These are phyloP conservation scores for Penicillium paradoxum DNA, from an alignment of 495 filamentous ascomycete genomes.

Conservation along the genomic window DNA sequence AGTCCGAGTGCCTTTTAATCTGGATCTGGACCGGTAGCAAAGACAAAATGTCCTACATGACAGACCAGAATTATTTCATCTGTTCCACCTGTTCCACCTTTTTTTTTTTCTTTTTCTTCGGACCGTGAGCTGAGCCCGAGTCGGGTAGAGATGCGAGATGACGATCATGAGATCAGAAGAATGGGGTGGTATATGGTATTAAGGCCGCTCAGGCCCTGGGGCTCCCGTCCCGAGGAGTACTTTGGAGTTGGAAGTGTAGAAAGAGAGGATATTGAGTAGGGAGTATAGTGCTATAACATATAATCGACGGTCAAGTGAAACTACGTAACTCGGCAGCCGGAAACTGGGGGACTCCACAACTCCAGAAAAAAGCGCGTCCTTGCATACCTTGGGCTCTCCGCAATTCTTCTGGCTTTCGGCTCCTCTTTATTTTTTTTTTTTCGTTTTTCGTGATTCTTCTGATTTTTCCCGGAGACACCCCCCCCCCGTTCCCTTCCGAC, in stretches of 20 bases:
- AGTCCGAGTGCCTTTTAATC: slow-evolving; percentile 3
- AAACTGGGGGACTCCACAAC: slow-evolving; percentile 21
- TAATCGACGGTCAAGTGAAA: too few relatives aligned
- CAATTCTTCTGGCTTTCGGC: slow-evolving; percentile 19
- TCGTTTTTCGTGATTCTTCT: slow-evolving; percentile 1
- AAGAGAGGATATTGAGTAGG: too few relatives aligned
- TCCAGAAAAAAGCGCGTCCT: slow-evolving; percentile 25
- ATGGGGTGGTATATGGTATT: neutral
- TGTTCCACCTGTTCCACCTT: too few relatives aligned
- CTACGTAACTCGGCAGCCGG: slow-evolving; percentile 9
- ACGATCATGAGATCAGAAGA: slow-evolving; percentile 18
- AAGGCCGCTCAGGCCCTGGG: slow-evolving; percentile 5
- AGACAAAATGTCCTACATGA: slow-evolving; percentile 3
- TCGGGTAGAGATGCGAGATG: slow-evolving; percentile 7
- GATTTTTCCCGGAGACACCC: slow-evolving; percentile 10
- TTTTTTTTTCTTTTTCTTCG: neutral
- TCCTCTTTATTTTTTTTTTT: slow-evolving; percentile 12
- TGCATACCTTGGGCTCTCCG: slow-evolving; percentile 24
- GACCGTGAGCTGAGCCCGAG: slow-evolving; percentile 7
- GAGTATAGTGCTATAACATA: too few relatives aligned
- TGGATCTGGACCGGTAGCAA: slow-evolving; percentile 3
- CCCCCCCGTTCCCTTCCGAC: slow-evolving; percentile 26
- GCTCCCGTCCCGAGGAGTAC: neutral
- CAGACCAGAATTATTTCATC: neutral
- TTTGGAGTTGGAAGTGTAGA: neutral